A percentile compares a stretch with the other conserved stretches of the same genome.
Conservation (phyloP, 495 filamentous ascomycete genomes). For the Collariella sp. region DNA sequence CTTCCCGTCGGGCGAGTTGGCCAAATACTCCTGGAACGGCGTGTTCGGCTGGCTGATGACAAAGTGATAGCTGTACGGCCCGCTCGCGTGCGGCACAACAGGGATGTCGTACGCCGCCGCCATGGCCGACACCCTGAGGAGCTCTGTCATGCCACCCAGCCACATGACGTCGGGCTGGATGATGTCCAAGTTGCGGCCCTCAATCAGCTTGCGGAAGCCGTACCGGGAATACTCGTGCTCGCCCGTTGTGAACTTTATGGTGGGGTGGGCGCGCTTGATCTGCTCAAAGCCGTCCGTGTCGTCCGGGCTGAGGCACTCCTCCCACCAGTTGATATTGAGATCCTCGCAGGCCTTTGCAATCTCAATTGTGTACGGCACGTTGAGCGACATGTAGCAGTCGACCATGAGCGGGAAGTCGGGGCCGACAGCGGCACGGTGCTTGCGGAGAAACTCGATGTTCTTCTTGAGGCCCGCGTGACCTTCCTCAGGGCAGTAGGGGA, state of each 20-base stretch:
- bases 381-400: slow-evolving; percentile 94
- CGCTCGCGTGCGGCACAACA: slow-evolving; percentile 87
- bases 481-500: slow-evolving; percentile 82
- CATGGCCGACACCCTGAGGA: slow-evolving; percentile 80
- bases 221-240: slow-evolving; percentile 91
- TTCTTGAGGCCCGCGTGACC: slow-evolving; percentile 71
- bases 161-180: slow-evolving; percentile 96
- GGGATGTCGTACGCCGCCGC: slow-evolving; percentile 88
- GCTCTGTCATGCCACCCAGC: slow-evolving; percentile 85
- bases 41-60: slow-evolving; percentile 84
- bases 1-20: slow-evolving; percentile 84
- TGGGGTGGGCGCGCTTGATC: slow-evolving; percentile 81
- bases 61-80: slow-evolving; percentile 91
- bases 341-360: slow-evolving; percentile 71
- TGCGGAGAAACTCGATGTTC: slow-evolving; percentile 78
- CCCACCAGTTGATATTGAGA: slow-evolving; percentile 92
- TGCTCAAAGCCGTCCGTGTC: slow-evolving; percentile 83
- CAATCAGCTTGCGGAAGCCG: slow-evolving; percentile 88
- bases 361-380: slow-evolving; percentile 85
- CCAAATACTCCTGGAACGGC: slow-evolving; percentile 90
- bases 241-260: slow-evolving; percentile 88
- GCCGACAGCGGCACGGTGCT: slow-evolving; percentile 75
- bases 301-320: slow-evolving; percentile 83
- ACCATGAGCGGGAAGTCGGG: slow-evolving; percentile 89
- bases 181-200: slow-evolving; percentile 85